Conservation (phyloP, 2,329 filamentous ascomycete species). For the Acrocalymma vagum region DNA sequence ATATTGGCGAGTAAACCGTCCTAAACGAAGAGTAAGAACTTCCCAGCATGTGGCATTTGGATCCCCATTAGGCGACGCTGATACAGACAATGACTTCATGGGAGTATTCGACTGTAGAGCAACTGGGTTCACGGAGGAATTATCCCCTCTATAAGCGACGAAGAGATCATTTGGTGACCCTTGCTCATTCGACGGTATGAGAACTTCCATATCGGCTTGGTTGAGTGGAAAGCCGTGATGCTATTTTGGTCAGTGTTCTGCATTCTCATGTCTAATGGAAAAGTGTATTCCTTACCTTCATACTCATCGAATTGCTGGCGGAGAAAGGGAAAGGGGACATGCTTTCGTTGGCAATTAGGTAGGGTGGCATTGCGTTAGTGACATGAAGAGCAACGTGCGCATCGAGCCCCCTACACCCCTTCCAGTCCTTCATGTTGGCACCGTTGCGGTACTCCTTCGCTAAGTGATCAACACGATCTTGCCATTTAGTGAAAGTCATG, state of each 20-base stretch:
- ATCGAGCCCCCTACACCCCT: constrained; percentile 63
- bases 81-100: constrained; percentile 19
- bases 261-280: neutral
- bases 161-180: constrained; percentile 17
- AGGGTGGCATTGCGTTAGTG: constrained; percentile 61
- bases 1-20: constrained; percentile 53
- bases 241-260: constrained; percentile 23
- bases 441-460: constrained; percentile 64
- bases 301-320: constrained; percentile 47
- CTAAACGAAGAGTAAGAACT: constrained; percentile 56
- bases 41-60: constrained; percentile 57
- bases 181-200: constrained; percentile 24
- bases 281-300: constrained; percentile 32
- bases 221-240: constrained; percentile 22
- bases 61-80: constrained; percentile 15
- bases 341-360: constrained; percentile 59
- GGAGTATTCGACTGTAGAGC: constrained; percentile 24
- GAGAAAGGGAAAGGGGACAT: constrained; percentile 57
- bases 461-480: constrained; percentile 61
- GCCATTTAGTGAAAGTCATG: constrained; percentile 58
- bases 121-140: constrained; percentile 24
- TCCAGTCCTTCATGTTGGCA: constrained; percentile 62
- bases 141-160: constrained; percentile 23
- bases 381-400: constrained; percentile 57
- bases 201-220: constrained; percentile 34